Evolutionary conservation across 148 eudicot genomes (phyloP), one percentile per base, ranked within the genome.

Genomic region (Drosera capensis): DNA sequence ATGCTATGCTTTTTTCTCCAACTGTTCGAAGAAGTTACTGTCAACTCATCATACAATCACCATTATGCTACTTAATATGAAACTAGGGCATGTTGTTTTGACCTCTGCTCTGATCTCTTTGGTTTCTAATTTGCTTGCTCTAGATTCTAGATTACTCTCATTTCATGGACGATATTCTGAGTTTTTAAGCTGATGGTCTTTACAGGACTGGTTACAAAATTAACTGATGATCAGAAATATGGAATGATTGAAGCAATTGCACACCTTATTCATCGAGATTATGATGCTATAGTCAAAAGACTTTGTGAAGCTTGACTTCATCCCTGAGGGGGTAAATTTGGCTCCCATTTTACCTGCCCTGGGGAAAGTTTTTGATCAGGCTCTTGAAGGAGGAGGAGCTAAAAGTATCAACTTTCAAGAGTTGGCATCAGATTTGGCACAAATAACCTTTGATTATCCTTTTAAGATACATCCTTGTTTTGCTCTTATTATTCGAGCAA

Each of bases 161-260:
- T n/a, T n/a, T n/a, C n/a, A n/a, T n/a, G n/a, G n/a, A n/a, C n/a
- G n/a, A n/a, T n/a, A n/a, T n/a, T n/a, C n/a, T n/a, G 5, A 11
- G 13, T 9, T 54, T 19, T 48, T 63, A 49, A 36, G 16, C 38
- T 63, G 31, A n/a, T n/a, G n/a, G n/a, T n/a, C n/a, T n/a, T 55
- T 24, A 53, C 82, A 90, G 97, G 99, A 42, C 59, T 90, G 38
- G 99, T 90, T 21, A 90, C 99, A 16, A 90, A 90, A 56, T 61
- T 90, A 59, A 84, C 82, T 38, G 99, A 90, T 68, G 99, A 90
- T 66, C 87, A 90, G 71, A 84, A 90, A 57, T 90, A 84, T 58
- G 99, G 99, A 40, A 90, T 90, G 99, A 74, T 90, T 59, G 99
- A 90, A 78, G 99, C 99, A 62, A 90, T 90, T 55, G 72, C 99